Conservation (phyloP, 2,329 filamentous ascomycete species). For the Huntiella bhutanensis region DNA sequence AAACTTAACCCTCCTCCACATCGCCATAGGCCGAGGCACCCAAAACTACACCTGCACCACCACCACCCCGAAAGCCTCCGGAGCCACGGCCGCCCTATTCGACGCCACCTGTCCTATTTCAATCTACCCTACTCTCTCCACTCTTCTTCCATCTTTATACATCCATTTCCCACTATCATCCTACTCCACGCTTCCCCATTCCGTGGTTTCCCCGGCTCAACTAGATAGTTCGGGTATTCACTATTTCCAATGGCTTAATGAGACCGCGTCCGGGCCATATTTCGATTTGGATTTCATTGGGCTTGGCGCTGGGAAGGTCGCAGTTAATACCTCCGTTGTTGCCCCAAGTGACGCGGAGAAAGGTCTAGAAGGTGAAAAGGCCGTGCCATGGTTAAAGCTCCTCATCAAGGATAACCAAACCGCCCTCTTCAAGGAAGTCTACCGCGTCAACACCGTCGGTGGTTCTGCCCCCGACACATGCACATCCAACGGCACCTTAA, state of each 20-base stretch:
- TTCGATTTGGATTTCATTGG: slow-evolving; percentile 54
- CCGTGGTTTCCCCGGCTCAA: slow-evolving; percentile 34
- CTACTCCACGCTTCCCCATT: slow-evolving; percentile 8
- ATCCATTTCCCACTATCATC: slow-evolving; percentile 33
- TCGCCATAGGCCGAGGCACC: slow-evolving; percentile 72
- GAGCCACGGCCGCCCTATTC: slow-evolving; percentile 71
- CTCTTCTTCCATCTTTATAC: slow-evolving; percentile 44
- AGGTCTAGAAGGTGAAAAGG: slow-evolving; percentile 44
- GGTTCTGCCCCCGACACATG: slow-evolving; percentile 61
- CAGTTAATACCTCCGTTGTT: slow-evolving; percentile 38
- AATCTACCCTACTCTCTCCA: slow-evolving; percentile 46
- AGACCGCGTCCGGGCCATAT: slow-evolving; percentile 47
- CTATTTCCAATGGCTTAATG: slow-evolving; percentile 39
- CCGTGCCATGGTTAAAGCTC: slow-evolving; percentile 69
- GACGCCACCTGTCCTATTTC: slow-evolving; percentile 67
- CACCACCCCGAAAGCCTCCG: slow-evolving; percentile 42
- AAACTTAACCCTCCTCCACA: slow-evolving; percentile 50
- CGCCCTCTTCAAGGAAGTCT: slow-evolving; percentile 53
- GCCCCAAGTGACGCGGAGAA: slow-evolving; percentile 43
- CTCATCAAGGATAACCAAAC: slow-evolving; percentile 31
- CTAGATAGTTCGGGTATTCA: slow-evolving; percentile 55
- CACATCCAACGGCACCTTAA: slow-evolving; percentile 39
- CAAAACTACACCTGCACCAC: slow-evolving; percentile 82
- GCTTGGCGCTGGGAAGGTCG: slow-evolving; percentile 28
- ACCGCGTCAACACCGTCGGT: slow-evolving; percentile 67